phyloP scores from a whole-genome alignment of 2,329 filamentous ascomycete genomes.

The Rhynchosporium graminicola region DNA sequence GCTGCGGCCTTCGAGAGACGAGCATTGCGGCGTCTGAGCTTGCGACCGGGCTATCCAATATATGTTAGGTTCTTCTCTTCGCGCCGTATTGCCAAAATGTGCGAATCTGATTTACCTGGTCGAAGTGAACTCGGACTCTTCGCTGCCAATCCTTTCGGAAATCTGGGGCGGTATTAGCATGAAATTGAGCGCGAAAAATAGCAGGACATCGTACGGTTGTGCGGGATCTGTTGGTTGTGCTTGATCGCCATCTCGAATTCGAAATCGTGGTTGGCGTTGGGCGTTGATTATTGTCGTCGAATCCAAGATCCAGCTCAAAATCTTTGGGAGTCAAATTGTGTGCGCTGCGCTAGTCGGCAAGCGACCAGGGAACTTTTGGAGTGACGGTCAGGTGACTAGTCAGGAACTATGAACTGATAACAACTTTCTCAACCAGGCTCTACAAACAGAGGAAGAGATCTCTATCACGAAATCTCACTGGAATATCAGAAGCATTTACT shows the following conservation, averaged over 20 bases:
- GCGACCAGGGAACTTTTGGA: constrained; percentile 14
- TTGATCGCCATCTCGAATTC: constrained; percentile 75
- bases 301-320: constrained; percentile 4
- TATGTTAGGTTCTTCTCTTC: constrained; percentile 39
- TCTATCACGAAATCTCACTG: too few species aligned
- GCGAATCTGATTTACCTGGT: constrained; percentile 75
- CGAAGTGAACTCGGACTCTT: constrained; percentile 98
- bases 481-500: background rate
- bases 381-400: background rate
- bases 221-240: constrained; percentile 98
- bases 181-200: constrained; percentile 34
- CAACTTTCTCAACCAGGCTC: too few species aligned
- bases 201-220: constrained; percentile 74
- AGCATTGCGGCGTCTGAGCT: constrained; percentile 87
- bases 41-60: constrained; percentile 80
- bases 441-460: too few species aligned
- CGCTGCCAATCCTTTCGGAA: constrained; percentile 99
- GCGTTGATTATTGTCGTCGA: constrained; percentile 28
- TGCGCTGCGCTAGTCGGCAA: constrained; percentile 2
- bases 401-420: too few species aligned
- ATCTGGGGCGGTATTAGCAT: constrained; percentile 57
- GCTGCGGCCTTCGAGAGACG: constrained; percentile 94
- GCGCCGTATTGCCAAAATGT: constrained; percentile 23
- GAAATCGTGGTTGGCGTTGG: constrained; percentile 34
- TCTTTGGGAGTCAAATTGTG: background rate